phyloP scores from a whole-genome alignment of 2,329 filamentous ascomycete species.

The Dothistroma pini region DNA sequence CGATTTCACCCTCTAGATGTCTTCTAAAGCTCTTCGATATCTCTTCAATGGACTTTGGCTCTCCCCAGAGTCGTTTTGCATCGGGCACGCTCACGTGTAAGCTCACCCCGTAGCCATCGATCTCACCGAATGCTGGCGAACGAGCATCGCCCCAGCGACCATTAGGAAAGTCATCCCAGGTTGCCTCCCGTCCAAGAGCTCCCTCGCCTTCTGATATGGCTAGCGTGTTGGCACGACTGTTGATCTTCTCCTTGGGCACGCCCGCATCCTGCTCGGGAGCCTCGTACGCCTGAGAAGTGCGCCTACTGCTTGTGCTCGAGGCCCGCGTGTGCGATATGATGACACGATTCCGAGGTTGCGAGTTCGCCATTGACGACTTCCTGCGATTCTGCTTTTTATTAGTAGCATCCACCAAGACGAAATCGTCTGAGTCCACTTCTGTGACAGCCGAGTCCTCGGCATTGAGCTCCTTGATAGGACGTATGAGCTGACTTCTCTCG shows the following conservation, averaged over 20 bases:
- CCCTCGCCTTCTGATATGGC: constrained; percentile 94
- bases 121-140: constrained; percentile 91
- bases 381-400: constrained; percentile 48
- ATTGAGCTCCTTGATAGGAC: constrained; percentile 39
- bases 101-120: constrained; percentile 96
- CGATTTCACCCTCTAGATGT: constrained; percentile 74
- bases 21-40: constrained; percentile 76
- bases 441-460: constrained; percentile 36
- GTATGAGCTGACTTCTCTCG: constrained; percentile 80
- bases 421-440: constrained; percentile 34
- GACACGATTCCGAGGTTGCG: constrained; percentile 80
- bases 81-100: constrained; percentile 84
- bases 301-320: constrained; percentile 52
- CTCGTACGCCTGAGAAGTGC: constrained; percentile 51
- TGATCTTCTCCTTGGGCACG: constrained; percentile 66
- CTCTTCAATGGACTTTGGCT: constrained; percentile 65
- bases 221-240: constrained; percentile 73
- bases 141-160: constrained; percentile 91
- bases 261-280: constrained; percentile 73
- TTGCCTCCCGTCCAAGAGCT: constrained; percentile 83
- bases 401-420: constrained; percentile 45
- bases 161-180: constrained; percentile 98
- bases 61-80: constrained; percentile 80
- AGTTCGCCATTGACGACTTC: constrained; percentile 74
- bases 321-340: constrained; percentile 63